Conservation (phyloP, 73 alveolate species). For the Tetrahymena malaccensis region DNA sequence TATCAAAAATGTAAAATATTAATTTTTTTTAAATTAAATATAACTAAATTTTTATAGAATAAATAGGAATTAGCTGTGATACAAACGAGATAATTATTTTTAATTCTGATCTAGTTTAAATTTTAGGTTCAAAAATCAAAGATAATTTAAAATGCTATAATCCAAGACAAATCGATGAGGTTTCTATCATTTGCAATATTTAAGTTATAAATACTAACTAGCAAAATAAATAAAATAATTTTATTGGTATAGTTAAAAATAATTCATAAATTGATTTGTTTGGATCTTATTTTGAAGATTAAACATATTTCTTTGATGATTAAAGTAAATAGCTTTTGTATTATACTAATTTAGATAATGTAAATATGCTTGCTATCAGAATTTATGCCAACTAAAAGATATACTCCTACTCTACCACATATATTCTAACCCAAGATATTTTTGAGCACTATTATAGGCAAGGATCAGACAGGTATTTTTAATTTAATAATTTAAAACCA, state of each 20-base stretch:
- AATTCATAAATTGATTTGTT: background rate
- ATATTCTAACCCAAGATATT: background rate
- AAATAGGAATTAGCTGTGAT: background rate
- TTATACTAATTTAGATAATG: background rate
- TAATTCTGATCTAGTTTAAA: background rate
- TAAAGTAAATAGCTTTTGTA: background rate
- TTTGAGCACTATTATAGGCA: background rate
- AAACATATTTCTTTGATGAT: background rate
- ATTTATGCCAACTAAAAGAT: background rate
- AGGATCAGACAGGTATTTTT: background rate
- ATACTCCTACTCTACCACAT: background rate
- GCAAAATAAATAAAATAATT: background rate
- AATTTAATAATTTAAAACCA: too few relatives aligned
- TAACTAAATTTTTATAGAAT: background rate
- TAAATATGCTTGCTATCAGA: background rate
- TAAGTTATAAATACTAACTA: background rate
- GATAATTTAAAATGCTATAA: background rate
- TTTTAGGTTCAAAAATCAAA: background rate
- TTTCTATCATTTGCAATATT: background rate
- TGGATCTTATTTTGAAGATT: background rate
- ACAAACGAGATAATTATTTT: background rate
- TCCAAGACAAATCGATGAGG: background rate
- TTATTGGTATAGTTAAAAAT: background rate
- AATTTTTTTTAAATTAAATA: background rate
- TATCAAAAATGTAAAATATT: background rate